Base-by-base conservation (phyloP, 1,284 basidiomycete species). In the Coniferiporia sulphurascens region DNA sequence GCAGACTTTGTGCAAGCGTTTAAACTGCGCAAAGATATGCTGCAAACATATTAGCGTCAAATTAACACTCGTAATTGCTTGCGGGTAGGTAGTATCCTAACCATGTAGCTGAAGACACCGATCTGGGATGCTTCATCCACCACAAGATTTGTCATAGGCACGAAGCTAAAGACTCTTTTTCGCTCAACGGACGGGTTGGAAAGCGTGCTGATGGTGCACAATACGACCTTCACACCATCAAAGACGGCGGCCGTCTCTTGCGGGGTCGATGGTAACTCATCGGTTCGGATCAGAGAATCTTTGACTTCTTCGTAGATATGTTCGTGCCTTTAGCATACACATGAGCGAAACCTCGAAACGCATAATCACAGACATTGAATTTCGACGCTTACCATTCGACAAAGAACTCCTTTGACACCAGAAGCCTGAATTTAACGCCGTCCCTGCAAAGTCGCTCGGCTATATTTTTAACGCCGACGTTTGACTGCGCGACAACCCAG, bases 101-200 rank as follows among this genome's bases (percentile, higher is more conserved):
- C 78, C 70, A 80, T 64, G 60, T 74, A 81, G 45, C 79, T 76
- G 38, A 73, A 74, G 3, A 72, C 65, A 35, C 75, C 73, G 21
- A 81, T 80, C 56, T 80, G 79, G 0, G 77, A 78, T 0, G 78
- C 78, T 63, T 81, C 79, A 59, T 81, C 78, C 21, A 81, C 67
- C 32, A 81, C 70, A 1, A 81, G 69, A 17, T 70, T 67, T 32
- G 70, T 68, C 12, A 78, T 64, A 1, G 76, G 78, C 1, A 78
- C 66, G 6, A 73, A 55, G 1, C 65, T 53, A 63, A 73, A 76
- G 3, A 74, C 59, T 0, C 73, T 70, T 34, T 67, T 66, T 1
- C 62, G 55, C 1, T 70, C 63, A 36, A 80, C 58, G 1, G 58
- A 64, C 2, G 73, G 74, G 55, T 76, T 78, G 3, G 76, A 78